Base-by-base conservation (phyloP, 2,329 filamentous ascomycete genomes). In the Aspergillus japonicus region DNA sequence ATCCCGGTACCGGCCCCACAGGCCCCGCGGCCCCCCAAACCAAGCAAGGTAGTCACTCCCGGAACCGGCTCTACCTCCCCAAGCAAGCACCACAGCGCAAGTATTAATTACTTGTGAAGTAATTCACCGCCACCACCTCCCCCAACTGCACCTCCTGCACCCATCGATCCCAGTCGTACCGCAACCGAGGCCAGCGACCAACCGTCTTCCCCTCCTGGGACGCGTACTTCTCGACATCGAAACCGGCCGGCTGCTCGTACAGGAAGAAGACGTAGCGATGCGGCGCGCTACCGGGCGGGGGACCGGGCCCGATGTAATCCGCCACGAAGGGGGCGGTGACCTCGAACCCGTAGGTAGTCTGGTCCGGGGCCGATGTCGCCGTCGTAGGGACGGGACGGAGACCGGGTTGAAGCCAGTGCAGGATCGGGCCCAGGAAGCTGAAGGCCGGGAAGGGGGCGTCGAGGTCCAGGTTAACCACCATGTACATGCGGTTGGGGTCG, bases 201-300 rank as follows among this genome's bases (percentile, higher is more conserved):
- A 82, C 19, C 0, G 70, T 66, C 57, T 76, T 70, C 0, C 74
- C 77, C 19, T 68, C 67, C 10, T 71, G 60, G 49, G 77, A 73
- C 26, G 71, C 71, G 63, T 75, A 70, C 29, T 65, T 69, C 51
- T 62, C 66, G 5, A 54, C 64, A 21, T 77, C 70, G 50, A 82
- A 78, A 1, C 65, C 72, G 26, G 59, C 67, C 0, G 81, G 80
- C 68, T 83, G 79, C 62, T 82, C 77, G 59, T 78, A 83, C 21
- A 83, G 65, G 60, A 82, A 74, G 64, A 83, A 83, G 4, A 75
- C 58, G 63, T 84, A 84, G 0, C 82, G 78, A 68, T 84, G 81
- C 11, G 82, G 79, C 7, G 71, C 63, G 58, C 78, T 80, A 7
- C 70, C 64, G 0, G 77, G 77, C 14, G 81, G 81, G n/a, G 82